These are phyloP conservation scores for Paraconiothyrium brasiliense DNA, from an alignment of 2,329 filamentous ascomycete genomes.

Conservation along the genomic window DNA sequence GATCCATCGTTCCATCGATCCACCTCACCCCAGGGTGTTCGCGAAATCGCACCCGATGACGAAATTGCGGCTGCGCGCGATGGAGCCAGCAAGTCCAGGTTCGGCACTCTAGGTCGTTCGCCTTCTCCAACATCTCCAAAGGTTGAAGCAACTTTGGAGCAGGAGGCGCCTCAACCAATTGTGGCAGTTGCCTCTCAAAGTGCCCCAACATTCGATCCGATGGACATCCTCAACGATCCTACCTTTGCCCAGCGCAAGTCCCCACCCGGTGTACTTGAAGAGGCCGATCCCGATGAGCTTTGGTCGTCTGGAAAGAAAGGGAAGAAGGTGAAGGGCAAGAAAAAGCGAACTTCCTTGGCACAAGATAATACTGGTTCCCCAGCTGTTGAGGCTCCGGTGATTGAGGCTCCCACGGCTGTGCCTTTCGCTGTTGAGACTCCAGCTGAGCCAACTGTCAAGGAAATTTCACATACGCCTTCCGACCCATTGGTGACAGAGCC, in stretches of 20 bases:
- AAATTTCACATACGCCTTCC: slow-evolving; percentile 19
- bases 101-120: slow-evolving; percentile 41
- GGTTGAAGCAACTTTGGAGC: slow-evolving; percentile 26
- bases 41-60: slow-evolving; percentile 44
- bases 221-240: slow-evolving; percentile 48
- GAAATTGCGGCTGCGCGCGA: slow-evolving; percentile 42
- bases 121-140: slow-evolving; percentile 41
- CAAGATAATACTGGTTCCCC: slow-evolving; percentile 42
- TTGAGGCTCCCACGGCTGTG: slow-evolving; percentile 42
- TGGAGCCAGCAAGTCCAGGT: slow-evolving; percentile 42
- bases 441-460: slow-evolving; percentile 32
- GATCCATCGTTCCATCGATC: slow-evolving; percentile 50
- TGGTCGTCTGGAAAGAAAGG: slow-evolving; percentile 53
- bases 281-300: slow-evolving; percentile 48
- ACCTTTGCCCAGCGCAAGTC: slow-evolving; percentile 46
- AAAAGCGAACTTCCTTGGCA: slow-evolving; percentile 38
- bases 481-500: not conserved
- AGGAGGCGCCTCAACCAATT: slow-evolving; percentile 45
- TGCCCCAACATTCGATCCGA: slow-evolving; percentile 49
- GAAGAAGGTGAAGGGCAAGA: slow-evolving; percentile 59
- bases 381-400: slow-evolving; percentile 42
- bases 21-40: slow-evolving; percentile 34
- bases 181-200: slow-evolving; percentile 43
- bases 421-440: slow-evolving; percentile 46
- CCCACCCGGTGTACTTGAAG: slow-evolving; percentile 45